Evolutionary conservation across 163 green algal species (phyloP).

Genomic region (Scenedesmus sp.): DNA sequence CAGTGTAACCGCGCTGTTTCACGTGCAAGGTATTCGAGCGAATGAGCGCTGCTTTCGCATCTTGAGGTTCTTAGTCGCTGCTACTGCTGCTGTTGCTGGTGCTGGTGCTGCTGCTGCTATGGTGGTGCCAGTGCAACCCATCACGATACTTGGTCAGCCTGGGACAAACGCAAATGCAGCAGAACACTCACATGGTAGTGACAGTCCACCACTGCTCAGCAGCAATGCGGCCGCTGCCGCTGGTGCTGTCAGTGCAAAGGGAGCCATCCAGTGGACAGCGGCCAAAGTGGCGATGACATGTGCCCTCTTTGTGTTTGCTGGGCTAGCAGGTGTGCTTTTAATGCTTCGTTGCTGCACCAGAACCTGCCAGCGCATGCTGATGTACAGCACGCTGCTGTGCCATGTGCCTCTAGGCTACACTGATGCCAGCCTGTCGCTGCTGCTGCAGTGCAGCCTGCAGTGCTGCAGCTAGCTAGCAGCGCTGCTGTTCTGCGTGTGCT

Average conservation of each 20-base stretch:
- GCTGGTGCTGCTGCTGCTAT: background rate
- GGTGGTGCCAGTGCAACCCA: background rate
- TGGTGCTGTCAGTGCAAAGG: slow-evolving; percentile 8
- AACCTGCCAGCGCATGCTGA: too few species aligned
- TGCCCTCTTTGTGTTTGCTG: slow-evolving; percentile 75
- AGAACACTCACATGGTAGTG: background rate
- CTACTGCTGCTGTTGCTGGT: background rate
- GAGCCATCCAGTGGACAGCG: slow-evolving; percentile 70
- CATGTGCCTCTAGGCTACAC: background rate
- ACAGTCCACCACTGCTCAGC: background rate
- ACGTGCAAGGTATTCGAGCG: background rate
- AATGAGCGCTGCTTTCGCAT: background rate
- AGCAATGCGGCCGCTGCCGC: background rate
- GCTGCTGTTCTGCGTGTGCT: background rate
- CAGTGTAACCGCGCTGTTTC: background rate
- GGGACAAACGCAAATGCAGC: background rate
- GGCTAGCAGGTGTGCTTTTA: slow-evolving; percentile 51
- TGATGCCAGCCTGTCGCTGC: too few species aligned
- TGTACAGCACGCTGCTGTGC: background rate
- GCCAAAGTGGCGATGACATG: slow-evolving; percentile 68
- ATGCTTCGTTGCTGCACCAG: background rate
- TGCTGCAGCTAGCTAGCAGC: background rate
- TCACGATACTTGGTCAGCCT: background rate
- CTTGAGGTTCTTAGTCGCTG: background rate
- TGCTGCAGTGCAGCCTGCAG: background rate